phyloP scores from a whole-genome alignment of 345 rosid genomes.

The Rhizophora mangle region DNA sequence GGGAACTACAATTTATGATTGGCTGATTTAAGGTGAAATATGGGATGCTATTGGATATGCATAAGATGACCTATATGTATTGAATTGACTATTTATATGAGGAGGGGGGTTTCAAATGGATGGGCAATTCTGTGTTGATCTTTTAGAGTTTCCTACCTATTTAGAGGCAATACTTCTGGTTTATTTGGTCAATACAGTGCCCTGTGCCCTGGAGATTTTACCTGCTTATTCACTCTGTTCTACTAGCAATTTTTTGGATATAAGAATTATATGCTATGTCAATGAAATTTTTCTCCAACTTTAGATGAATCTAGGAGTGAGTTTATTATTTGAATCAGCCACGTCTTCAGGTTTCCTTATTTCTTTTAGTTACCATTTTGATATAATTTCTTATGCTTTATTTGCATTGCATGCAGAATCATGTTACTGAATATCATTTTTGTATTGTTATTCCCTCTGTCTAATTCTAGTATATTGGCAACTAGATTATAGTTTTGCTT shows the following conservation, averaged over 20 bases:
- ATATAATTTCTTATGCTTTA: background rate
- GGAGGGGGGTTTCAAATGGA: background rate
- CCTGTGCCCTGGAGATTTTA: background rate
- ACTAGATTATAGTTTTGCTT: background rate
- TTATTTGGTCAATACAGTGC: background rate
- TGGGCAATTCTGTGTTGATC: background rate
- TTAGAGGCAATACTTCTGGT: background rate
- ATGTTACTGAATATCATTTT: background rate
- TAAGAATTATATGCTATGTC: background rate
- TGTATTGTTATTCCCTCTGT: background rate
- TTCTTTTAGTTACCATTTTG: background rate
- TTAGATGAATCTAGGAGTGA: too few relatives aligned
- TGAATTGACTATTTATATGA: constrained; percentile 8
- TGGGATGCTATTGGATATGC: constrained; percentile 8
- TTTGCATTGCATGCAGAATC: background rate
- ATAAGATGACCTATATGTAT: background rate
- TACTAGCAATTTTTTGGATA: background rate
- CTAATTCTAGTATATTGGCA: constrained; percentile 1
- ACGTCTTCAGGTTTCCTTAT: background rate
- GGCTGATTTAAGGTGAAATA: background rate
- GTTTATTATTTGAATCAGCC: background rate
- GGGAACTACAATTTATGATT: background rate
- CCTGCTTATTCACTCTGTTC: background rate
- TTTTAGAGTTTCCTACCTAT: background rate
- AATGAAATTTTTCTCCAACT: background rate